These are phyloP conservation scores for Tympanopsis confertula DNA, from an alignment of 2,329 filamentous ascomycete species.

Conservation along the genomic window DNA sequence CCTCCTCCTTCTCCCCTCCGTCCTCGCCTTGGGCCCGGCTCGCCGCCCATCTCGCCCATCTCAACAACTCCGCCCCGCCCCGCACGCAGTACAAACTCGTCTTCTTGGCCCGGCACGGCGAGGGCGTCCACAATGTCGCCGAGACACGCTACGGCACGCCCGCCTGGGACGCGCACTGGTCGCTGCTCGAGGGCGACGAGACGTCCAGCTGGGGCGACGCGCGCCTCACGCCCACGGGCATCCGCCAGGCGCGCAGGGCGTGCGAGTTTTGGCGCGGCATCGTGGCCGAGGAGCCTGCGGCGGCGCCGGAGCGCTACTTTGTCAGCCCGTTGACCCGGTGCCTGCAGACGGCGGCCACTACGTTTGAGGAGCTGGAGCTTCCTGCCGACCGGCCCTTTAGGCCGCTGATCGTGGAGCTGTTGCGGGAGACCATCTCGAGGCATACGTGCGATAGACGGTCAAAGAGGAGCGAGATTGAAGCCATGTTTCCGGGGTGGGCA, in stretches of 20 bases:
- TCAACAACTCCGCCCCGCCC: too few species aligned
- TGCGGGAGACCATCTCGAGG: conserved; percentile 45
- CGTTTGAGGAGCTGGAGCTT: conserved; percentile 33
- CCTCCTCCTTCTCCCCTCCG: too few species aligned
- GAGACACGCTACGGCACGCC: conserved; percentile 43
- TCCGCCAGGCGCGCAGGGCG: conserved; percentile 34
- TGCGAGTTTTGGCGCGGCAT: conserved; percentile 39
- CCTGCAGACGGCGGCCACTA: conserved; percentile 20
- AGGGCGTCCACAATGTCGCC: conserved; percentile 50
- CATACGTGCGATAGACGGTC: conserved; percentile 51
- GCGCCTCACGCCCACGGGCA: conserved; percentile 37
- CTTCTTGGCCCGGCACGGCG: conserved; percentile 47
- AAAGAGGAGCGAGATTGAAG: conserved; percentile 29
- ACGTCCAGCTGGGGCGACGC: conserved; percentile 45
- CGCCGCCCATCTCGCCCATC: too few species aligned
- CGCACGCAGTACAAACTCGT: conserved; percentile 49
- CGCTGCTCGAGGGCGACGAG: conserved; percentile 41
- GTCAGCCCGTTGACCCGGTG: conserved; percentile 43
- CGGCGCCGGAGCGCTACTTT: conserved; percentile 43
- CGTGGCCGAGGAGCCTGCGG: too few species aligned
- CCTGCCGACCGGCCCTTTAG: conserved; percentile 31
- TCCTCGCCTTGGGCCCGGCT: too few species aligned
- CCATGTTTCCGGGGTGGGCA: conserved; percentile 32
- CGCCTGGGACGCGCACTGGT: conserved; percentile 52
- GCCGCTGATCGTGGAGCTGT: conserved; percentile 43